Percentiles rank a stretch among this genome's conserved stretches.
phyloP scores from a whole-genome alignment of 1,284 basidiomycete species.

The Apiotrichum gracile region DNA sequence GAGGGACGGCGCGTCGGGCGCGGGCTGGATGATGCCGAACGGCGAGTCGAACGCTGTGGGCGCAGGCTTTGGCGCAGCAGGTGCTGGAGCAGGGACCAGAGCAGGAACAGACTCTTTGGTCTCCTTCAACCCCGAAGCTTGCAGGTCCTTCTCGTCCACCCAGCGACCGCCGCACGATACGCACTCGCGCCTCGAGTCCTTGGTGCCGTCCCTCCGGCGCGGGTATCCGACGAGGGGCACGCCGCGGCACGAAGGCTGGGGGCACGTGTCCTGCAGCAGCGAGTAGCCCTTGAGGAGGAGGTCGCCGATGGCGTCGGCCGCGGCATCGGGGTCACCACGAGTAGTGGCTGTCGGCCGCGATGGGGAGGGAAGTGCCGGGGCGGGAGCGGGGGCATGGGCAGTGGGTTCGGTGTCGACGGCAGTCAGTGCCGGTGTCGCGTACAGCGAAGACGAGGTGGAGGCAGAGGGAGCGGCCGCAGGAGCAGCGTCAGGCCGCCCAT shows the following conservation, averaged over 20 bases:
- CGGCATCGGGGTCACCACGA: constrained; percentile 22
- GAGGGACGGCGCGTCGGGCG: not conserved
- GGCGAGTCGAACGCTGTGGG: not conserved
- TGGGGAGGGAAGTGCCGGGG: not conserved
- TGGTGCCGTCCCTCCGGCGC: constrained; percentile 24
- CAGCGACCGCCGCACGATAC: constrained; percentile 35
- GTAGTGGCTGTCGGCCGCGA: not conserved
- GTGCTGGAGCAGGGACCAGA: not conserved
- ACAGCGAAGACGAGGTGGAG: not conserved
- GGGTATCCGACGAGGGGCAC: constrained; percentile 46
- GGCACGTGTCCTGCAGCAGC: constrained; percentile 36
- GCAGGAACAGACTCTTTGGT: not conserved
- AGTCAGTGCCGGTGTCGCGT: not conserved
- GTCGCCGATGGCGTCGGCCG: constrained; percentile 33
- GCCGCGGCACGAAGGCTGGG: constrained; percentile 33
- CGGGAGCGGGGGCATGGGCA: not conserved
- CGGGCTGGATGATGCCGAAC: not conserved
- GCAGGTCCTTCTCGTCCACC: constrained; percentile 28
- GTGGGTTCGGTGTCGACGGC: not conserved
- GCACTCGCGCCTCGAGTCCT: constrained; percentile 34
- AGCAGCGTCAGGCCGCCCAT: constrained; percentile 37
- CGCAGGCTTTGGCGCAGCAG: not conserved
- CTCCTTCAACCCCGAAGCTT: not conserved
- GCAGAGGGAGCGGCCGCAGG: not conserved
- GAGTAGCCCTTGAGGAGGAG: constrained; percentile 44